Conservation (phyloP, 352 stramenopile species). For the Pythium sp. region DNA sequence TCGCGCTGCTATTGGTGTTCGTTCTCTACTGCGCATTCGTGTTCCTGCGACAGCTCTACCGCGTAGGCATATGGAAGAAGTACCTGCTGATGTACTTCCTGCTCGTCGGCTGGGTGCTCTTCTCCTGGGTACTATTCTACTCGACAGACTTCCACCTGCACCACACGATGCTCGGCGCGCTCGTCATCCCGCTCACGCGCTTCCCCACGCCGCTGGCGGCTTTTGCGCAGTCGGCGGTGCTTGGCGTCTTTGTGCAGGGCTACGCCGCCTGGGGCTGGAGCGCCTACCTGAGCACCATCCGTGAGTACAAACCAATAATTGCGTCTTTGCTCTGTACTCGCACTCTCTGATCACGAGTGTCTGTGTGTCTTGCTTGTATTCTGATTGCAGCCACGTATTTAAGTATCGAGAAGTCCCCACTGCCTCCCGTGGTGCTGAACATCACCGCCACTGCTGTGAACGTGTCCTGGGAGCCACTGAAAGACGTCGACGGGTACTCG, state of each 20-base stretch:
- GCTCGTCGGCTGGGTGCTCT: constrained; percentile 27
- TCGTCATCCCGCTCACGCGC: constrained; percentile 67
- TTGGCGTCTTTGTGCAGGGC: constrained; percentile 71
- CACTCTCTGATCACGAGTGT: neutral
- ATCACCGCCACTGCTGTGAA: constrained; percentile 36
- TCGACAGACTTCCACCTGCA: constrained; percentile 68
- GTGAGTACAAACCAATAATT: constrained; percentile 29
- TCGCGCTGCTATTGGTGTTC: constrained; percentile 33
- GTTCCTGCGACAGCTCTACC: constrained; percentile 52
- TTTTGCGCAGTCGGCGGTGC: constrained; percentile 41
- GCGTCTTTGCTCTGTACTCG: neutral
- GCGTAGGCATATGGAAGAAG: constrained; percentile 31
- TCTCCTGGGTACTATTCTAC: constrained; percentile 60
- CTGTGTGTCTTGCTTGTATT: neutral
- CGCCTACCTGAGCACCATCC: constrained; percentile 59
- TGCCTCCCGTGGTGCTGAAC: constrained; percentile 32
- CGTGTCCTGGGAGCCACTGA: constrained; percentile 49
- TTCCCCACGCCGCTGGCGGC: constrained; percentile 58
- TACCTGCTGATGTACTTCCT: constrained; percentile 34
- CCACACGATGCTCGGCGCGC: constrained; percentile 66
- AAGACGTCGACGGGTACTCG: constrained; percentile 62
- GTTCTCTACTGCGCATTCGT: constrained; percentile 27
- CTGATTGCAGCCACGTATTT: constrained; percentile 51
- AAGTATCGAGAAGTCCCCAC: constrained; percentile 38
- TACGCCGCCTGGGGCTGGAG: constrained; percentile 75